Conservation (phyloP, 1,284 basidiomycete genomes). For the Agroathelia rolfsii region DNA sequence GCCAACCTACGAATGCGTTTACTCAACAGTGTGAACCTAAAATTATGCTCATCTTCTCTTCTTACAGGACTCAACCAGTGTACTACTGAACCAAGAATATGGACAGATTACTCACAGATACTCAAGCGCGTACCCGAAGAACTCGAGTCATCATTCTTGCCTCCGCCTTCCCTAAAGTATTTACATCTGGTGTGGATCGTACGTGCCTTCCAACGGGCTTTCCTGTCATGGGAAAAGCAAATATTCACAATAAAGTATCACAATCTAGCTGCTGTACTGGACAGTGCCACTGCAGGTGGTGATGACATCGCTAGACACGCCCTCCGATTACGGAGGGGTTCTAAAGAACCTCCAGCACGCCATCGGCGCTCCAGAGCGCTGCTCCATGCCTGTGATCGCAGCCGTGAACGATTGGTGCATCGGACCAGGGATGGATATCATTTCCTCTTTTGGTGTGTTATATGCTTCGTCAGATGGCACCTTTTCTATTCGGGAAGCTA, state of each 20-base stretch:
- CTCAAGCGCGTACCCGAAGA: conserved; percentile 51
- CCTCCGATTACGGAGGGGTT: conserved; percentile 41
- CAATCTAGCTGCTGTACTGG: conserved; percentile 6
- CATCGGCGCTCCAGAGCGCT: conserved; percentile 62
- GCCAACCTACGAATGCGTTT: not conserved
- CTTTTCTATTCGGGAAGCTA: conserved; percentile 86
- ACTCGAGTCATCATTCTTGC: conserved; percentile 57
- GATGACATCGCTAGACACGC: conserved; percentile 15
- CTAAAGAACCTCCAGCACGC: conserved; percentile 54
- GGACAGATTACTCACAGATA: conserved; percentile 55
- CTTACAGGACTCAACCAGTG: conserved; percentile 52
- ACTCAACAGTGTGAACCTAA: not conserved
- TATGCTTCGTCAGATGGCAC: conserved; percentile 53
- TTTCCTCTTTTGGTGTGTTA: conserved; percentile 75
- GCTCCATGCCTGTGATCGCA: conserved; percentile 76
- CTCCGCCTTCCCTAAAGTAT: conserved; percentile 60
- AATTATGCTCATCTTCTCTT: not conserved
- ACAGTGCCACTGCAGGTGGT: no score
- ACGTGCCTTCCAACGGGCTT: no score
- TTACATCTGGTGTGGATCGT: conserved; percentile 79
- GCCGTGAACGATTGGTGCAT: conserved; percentile 72
- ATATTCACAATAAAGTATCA: conserved; percentile 6
- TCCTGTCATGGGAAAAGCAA: no score
- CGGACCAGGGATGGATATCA: conserved; percentile 74
- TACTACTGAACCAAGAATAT: conserved; percentile 70